Evolutionary conservation across 169 alveolate genomes (phyloP).

Genomic region (Plasmodium fragile): DNA sequence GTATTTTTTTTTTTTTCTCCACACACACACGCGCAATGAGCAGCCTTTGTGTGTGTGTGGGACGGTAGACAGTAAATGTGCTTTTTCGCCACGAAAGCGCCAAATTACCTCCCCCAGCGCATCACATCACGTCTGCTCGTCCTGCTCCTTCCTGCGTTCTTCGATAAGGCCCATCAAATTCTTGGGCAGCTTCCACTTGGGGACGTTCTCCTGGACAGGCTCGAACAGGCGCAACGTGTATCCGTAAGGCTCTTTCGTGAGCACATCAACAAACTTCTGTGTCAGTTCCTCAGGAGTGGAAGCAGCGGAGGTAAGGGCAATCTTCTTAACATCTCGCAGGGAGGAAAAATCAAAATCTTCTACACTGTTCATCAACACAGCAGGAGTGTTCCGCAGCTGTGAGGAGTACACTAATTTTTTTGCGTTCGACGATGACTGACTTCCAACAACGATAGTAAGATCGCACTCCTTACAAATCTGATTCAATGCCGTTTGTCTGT

Average conservation of each 20-base stretch:
- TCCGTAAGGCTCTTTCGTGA: slow-evolving; percentile 77
- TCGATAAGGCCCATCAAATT: slow-evolving; percentile 79
- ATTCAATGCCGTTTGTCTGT: slow-evolving; percentile 87
- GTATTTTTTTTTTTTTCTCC: no score
- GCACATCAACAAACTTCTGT: slow-evolving; percentile 72
- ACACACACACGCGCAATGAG: no score
- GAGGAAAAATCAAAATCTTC: slow-evolving; percentile 80
- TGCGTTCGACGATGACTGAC: slow-evolving; percentile 86
- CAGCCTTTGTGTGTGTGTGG: no score
- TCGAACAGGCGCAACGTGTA: slow-evolving; percentile 76
- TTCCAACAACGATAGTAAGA: slow-evolving; percentile 85
- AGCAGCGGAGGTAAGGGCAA: slow-evolving; percentile 88
- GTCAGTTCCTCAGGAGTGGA: slow-evolving; percentile 89
- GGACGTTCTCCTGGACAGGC: slow-evolving; percentile 84
- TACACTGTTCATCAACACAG: slow-evolving; percentile 79
- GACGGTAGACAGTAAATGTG: neutral
- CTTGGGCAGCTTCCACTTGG: slow-evolving; percentile 89
- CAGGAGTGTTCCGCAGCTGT: slow-evolving; percentile 69
- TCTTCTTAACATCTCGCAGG: slow-evolving; percentile 78
- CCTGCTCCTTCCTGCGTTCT: slow-evolving; percentile 54
- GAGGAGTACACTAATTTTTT: slow-evolving; percentile 86
- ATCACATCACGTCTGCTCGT: neutral
- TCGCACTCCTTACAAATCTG: slow-evolving; percentile 78
- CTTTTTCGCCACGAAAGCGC: neutral
- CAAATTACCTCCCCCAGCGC: neutral